These are phyloP conservation scores for Spergularia bocconei DNA, from an alignment of 148 eudicot species.

Conservation along the genomic window DNA sequence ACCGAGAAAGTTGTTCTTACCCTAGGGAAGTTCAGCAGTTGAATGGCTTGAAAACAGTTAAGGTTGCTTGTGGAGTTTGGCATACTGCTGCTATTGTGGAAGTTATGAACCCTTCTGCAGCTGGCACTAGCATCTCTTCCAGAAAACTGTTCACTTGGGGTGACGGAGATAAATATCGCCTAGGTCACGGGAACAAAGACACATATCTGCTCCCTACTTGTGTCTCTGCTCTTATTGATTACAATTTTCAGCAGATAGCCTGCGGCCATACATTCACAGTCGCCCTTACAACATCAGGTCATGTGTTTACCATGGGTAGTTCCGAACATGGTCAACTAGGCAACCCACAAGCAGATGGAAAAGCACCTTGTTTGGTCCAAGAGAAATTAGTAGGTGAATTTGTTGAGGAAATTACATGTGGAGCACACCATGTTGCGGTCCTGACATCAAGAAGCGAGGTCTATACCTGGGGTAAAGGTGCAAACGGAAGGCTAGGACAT, in stretches of 20 bases:
- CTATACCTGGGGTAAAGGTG: slow-evolving; percentile 76
- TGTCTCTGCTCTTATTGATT: slow-evolving; percentile 61
- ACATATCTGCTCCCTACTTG: slow-evolving; percentile 59
- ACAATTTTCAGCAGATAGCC: slow-evolving; percentile 66
- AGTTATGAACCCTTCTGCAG: slow-evolving; percentile 33
- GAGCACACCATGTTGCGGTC: slow-evolving; percentile 60
- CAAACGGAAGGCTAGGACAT: slow-evolving; percentile 75
- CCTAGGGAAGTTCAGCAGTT: slow-evolving; percentile 70
- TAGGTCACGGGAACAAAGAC: slow-evolving; percentile 74
- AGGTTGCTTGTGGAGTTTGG: slow-evolving; percentile 89
- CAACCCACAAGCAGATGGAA: slow-evolving; percentile 61
- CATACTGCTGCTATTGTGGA: slow-evolving; percentile 90
- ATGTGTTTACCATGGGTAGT: slow-evolving; percentile 76
- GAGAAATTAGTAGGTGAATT: slow-evolving; percentile 65
- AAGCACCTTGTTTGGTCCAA: slow-evolving; percentile 63
- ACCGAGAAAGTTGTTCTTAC: slow-evolving; percentile 45
- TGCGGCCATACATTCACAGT: slow-evolving; percentile 66
- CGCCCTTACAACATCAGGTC: slow-evolving; percentile 72
- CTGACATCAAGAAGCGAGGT: slow-evolving; percentile 79
- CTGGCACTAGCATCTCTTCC: slow-evolving; percentile 36
- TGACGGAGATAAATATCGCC: slow-evolving; percentile 68
- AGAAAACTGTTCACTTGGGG: slow-evolving; percentile 89
- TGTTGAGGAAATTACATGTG: slow-evolving; percentile 78
- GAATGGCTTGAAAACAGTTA: slow-evolving; percentile 52
- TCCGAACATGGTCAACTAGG: slow-evolving; percentile 64